Conservation (phyloP, 306 rosid genomes). For the Arachis stenosperma region DNA sequence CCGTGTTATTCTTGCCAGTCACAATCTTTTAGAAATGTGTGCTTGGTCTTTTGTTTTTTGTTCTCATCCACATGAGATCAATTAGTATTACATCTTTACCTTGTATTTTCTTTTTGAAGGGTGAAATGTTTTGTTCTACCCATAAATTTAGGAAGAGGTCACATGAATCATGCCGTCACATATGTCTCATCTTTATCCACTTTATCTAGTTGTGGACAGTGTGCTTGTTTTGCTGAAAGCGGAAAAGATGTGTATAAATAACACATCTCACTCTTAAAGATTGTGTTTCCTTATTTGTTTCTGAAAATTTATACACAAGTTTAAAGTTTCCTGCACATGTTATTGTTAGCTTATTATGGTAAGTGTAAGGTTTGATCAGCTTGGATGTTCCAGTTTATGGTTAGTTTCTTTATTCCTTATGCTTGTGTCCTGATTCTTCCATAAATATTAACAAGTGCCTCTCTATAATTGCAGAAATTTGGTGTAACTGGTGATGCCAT, state of each 20-base stretch:
- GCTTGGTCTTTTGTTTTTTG: background rate
- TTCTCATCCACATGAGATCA: background rate
- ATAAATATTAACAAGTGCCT: constrained; percentile 8
- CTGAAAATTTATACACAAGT: no score
- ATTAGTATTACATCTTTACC: background rate
- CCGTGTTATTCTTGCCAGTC: background rate
- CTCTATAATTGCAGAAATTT: constrained; percentile 48
- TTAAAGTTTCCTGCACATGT: no score
- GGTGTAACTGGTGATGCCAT: constrained; percentile 48
- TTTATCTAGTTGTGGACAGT: no score
- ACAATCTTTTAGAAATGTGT: background rate
- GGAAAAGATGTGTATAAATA: no score
- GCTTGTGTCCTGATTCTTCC: background rate
- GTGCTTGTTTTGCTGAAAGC: no score
- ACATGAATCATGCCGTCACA: no score
- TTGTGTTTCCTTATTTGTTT: no score
- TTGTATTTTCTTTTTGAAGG: background rate
- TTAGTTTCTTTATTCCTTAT: background rate
- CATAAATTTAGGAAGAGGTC: no score
- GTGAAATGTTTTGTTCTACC: no score
- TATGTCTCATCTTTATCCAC: no score
- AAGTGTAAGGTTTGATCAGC: background rate
- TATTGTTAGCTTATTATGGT: no score
- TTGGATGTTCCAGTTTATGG: constrained; percentile 12
- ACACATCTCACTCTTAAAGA: no score